Percentiles rank a stretch among this genome's conserved stretches.
Conservation (phyloP, 2,329 filamentous ascomycete species). For the Dendrostoma leiphaemia region DNA sequence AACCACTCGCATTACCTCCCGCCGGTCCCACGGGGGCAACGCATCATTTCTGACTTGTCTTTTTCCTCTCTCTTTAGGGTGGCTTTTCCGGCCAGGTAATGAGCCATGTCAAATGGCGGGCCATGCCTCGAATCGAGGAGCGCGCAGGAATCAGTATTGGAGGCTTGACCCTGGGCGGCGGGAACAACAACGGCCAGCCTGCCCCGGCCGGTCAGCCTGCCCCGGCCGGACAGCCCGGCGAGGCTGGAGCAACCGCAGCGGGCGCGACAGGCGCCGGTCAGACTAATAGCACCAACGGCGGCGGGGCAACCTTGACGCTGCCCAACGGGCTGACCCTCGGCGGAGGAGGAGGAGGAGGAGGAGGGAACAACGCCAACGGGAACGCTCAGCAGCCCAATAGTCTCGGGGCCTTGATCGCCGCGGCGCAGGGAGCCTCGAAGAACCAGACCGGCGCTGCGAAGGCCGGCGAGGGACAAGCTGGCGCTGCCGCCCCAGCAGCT, state of each 20-base stretch:
- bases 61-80: slow-evolving; percentile 11
- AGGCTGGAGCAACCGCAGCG: background rate
- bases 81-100: slow-evolving; percentile 11
- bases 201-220: too few species aligned
- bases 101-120: background rate
- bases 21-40: too few species aligned
- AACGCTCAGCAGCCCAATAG: slow-evolving; percentile 1
- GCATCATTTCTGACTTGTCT: background rate
- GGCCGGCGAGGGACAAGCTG: too few species aligned
- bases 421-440: slow-evolving; percentile 6
- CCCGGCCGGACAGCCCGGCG: too few species aligned
- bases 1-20: background rate
- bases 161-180: slow-evolving; percentile 12
- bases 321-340: slow-evolving; percentile 4
- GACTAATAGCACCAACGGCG: background rate
- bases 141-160: slow-evolving; percentile 10
- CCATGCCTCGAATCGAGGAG: background rate
- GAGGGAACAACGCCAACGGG: background rate
- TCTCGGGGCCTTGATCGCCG: slow-evolving; percentile 6
- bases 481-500: background rate
- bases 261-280: background rate
- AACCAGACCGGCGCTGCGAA: slow-evolving; percentile 10
- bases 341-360: slow-evolving; percentile 1
- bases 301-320: background rate
- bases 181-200: background rate